Percentiles rank a stretch among this genome's conserved stretches.
Conservation (phyloP, 139 green algal species). For the Choricystis sp. region DNA sequence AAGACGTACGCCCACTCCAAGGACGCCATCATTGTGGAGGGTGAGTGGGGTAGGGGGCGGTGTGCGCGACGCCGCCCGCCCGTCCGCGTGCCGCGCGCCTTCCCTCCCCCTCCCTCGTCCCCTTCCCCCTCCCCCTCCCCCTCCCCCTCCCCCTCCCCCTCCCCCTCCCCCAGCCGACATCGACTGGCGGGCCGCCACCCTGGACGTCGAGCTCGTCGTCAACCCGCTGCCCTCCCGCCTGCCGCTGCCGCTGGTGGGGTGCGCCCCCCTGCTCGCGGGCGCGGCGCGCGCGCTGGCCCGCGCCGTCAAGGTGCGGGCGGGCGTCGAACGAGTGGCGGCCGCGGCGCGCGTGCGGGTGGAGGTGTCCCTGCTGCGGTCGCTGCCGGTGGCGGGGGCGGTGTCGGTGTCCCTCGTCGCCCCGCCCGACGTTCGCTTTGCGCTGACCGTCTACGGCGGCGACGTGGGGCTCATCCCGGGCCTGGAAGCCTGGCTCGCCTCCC, state of each 20-base stretch:
- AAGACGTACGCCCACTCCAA: background rate
- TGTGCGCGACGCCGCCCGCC: no score
- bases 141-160: no score
- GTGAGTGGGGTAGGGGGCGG: background rate
- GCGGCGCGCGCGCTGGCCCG: background rate
- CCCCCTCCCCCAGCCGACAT: no score
- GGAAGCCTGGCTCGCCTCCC: constrained; percentile 21
- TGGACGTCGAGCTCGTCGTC: background rate
- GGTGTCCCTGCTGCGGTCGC: background rate
- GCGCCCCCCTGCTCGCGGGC: no score
- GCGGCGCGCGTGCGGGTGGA: background rate
- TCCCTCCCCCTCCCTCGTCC: background rate
- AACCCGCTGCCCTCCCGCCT: background rate
- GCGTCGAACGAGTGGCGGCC: background rate
- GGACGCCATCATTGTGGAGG: background rate
- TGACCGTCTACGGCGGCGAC: constrained; percentile 20
- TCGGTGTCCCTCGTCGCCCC: constrained; percentile 12
- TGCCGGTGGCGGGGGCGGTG: background rate
- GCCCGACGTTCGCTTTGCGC: constrained; percentile 21
- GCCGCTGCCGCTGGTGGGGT: no score
- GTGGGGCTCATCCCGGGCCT: constrained; percentile 19
- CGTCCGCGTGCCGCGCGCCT: no score
- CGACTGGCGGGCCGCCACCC: no score
- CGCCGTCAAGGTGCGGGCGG: background rate
- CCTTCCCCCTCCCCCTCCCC: no score